Evolutionary conservation across 176 grass and related monocot genomes (phyloP), one percentile per base, ranked within the genome.

Genomic region (Rhipidocladum racemiflorum): DNA sequence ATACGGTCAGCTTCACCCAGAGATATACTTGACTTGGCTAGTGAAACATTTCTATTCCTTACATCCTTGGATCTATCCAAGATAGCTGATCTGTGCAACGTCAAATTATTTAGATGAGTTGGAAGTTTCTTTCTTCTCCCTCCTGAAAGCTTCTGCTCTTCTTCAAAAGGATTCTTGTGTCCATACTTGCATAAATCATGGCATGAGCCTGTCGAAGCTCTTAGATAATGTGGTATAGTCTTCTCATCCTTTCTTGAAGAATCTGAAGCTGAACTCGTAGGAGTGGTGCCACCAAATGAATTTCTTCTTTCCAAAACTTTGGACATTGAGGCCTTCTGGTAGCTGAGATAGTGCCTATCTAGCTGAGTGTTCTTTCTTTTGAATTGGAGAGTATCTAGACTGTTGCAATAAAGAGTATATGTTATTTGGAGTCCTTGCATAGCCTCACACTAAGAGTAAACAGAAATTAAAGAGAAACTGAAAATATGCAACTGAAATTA

Each of bases 151-250:
- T 63, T 82, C 1, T 42, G 13, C 74, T 74, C 82, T 64, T 91
- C 84, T 83, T 87, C 92, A 25, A 56, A 61, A 66, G 65, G 62
- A 74, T 53, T 78, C 73, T 70, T 91, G 42, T 85, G 87, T 78
- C 92, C 95, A 76, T 92, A 88, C 81, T 98, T 98, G 65, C 95
- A 98, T 44, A 94, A 87, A 85, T 97, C 92, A 84, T 97, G 95
- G 84, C 95, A 97, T 15, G 95, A 97, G 24, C 88, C 87, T 87
- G 81, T 79, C 36, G 86, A 88, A 83, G 88, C 75, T 88, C 90
- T 90, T 62, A 94, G 86, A 66, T 97, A 97, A 84, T 83, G 69
- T 28, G 92, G 89, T 45, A 91, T 20, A 0, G 65, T 80, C 40
- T 84, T 94, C 70, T 83, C 87, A 55, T 55, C 59, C 56, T 65